Percentiles rank a stretch among this genome's conserved stretches.
Conservation (phyloP, 1,139 yeast genomes). For the Spencermartinsiella ligniputridi region DNA sequence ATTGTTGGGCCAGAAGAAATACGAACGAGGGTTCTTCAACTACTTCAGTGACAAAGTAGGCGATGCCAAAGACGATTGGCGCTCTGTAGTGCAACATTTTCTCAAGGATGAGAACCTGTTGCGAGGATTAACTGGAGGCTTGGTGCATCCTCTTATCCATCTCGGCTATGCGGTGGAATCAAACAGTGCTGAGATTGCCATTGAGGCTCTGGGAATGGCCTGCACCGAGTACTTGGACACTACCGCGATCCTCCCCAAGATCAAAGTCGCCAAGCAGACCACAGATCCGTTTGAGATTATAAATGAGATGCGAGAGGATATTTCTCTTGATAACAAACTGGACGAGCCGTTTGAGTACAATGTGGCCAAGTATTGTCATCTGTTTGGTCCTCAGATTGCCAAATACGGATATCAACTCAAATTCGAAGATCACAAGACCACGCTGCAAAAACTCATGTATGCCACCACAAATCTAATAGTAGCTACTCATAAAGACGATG, state of each 20-base stretch:
- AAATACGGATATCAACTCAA: slow-evolving; percentile 20
- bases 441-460: slow-evolving; percentile 20
- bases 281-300: slow-evolving; percentile 16
- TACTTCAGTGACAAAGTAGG: slow-evolving; percentile 30
- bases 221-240: slow-evolving; percentile 17
- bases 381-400: slow-evolving; percentile 1
- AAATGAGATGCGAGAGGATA: slow-evolving; percentile 20
- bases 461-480: slow-evolving; percentile 21
- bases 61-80: slow-evolving; percentile 30
- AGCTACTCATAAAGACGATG: slow-evolving; percentile 23
- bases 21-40: slow-evolving; percentile 31
- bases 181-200: slow-evolving; percentile 29
- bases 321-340: slow-evolving; percentile 16
- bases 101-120: slow-evolving; percentile 17
- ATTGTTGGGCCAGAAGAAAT: slow-evolving; percentile 26
- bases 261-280: slow-evolving; percentile 6
- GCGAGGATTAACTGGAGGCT: slow-evolving; percentile 26
- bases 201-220: slow-evolving; percentile 29
- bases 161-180: slow-evolving; percentile 33
- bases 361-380: neutral
- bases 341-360: slow-evolving; percentile 10
- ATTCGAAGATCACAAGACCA: slow-evolving; percentile 14
- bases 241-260: neutral
- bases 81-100: slow-evolving; percentile 19
- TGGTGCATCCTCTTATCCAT: slow-evolving; percentile 33